Evolutionary conservation across 331 rosid genomes (phyloP).

Genomic region (Erythrophleum ivorense): DNA sequence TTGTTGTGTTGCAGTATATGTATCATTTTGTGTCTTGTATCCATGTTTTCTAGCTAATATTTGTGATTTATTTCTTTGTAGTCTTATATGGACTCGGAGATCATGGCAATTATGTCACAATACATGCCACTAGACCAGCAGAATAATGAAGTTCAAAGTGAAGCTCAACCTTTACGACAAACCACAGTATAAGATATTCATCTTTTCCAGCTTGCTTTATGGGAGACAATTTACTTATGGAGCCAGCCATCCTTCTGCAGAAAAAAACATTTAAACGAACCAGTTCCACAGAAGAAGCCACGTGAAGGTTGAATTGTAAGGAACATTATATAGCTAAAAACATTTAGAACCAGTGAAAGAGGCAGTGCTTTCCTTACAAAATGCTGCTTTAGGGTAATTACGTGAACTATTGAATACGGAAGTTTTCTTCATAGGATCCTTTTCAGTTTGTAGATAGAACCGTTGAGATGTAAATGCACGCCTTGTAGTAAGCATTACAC

Average conservation of each 20-base stretch:
- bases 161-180: slow-evolving; percentile 64
- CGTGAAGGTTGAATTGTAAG: not conserved
- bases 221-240: slow-evolving; percentile 26
- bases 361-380: slow-evolving; percentile 2
- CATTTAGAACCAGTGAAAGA: not conserved
- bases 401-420: not conserved
- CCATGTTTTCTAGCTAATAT: not conserved
- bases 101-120: slow-evolving; percentile 97
- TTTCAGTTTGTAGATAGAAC: slow-evolving; percentile 15
- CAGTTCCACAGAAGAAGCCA: slow-evolving; percentile 8
- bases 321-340: not conserved
- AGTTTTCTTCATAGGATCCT: slow-evolving; percentile 12
- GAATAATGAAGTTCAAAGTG: slow-evolving; percentile 60
- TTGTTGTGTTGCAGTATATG: too few relatives aligned
- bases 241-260: slow-evolving; percentile 17
- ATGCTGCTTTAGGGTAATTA: not conserved
- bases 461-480: not conserved
- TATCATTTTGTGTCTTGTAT: too few relatives aligned
- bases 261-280: slow-evolving; percentile 5
- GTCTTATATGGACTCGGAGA: slow-evolving; percentile 99
- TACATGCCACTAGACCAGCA: slow-evolving; percentile 96
- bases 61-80: slow-evolving; percentile 35
- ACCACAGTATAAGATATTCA: slow-evolving; percentile 54
- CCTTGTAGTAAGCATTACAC: not conserved
- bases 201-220: slow-evolving; percentile 31